Evolutionary conservation across 202 grass and related monocot genomes (phyloP).

Genomic region (Zizania palustris): DNA sequence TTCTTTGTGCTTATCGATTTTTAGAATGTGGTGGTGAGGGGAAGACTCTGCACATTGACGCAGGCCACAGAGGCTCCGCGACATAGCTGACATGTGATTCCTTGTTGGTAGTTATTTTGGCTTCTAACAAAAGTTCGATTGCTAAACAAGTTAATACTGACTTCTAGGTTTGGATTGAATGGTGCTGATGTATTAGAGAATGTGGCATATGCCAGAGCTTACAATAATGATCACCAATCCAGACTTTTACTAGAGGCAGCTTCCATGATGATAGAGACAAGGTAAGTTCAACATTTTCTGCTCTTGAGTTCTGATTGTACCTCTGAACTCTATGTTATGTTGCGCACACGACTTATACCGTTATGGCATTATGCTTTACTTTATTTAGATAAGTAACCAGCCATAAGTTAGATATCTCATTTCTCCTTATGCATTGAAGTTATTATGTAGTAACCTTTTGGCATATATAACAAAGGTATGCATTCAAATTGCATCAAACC

Average conservation of each 20-base stretch:
- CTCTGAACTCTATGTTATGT: background rate
- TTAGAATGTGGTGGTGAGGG: slow-evolving; percentile 97
- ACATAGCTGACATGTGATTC: slow-evolving; percentile 88
- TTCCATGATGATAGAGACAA: slow-evolving; percentile 98
- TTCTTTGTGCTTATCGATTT: too few relatives aligned
- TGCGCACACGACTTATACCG: background rate
- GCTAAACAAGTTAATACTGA: slow-evolving; percentile 33
- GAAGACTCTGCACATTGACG: slow-evolving; percentile 92
- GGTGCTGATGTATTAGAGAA: slow-evolving; percentile 94
- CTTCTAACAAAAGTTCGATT: slow-evolving; percentile 36
- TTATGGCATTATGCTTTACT: slow-evolving; percentile 1
- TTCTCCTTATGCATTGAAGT: background rate
- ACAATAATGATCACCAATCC: slow-evolving; percentile 94
- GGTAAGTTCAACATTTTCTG: slow-evolving; percentile 50
- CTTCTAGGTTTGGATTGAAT: slow-evolving; percentile 79
- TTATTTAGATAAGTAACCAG: background rate
- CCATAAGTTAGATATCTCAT: background rate
- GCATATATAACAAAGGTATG: background rate
- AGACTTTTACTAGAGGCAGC: slow-evolving; percentile 86
- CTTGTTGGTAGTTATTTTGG: slow-evolving; percentile 9
- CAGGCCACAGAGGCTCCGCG: slow-evolving; percentile 84
- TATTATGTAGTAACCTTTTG: slow-evolving; percentile 6
- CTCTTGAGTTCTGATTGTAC: slow-evolving; percentile 22
- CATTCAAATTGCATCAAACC: background rate
- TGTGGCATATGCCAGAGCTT: slow-evolving; percentile 94